Conservation (phyloP, 108 stramenopile species). For the Epithemia pelagica region DNA sequence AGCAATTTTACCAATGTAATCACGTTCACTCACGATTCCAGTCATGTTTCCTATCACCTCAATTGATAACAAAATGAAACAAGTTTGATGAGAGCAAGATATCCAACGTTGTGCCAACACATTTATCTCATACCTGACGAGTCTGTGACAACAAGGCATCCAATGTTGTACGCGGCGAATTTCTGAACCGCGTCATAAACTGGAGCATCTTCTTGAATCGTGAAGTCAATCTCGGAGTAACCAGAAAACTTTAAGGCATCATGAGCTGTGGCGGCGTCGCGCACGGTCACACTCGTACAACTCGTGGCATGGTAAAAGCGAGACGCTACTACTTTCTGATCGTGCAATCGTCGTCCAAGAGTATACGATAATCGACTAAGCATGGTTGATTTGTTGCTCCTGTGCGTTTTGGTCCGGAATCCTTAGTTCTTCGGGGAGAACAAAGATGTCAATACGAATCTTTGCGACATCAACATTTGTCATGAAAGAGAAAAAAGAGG, state of each 20-base stretch:
- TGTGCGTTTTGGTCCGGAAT: too few relatives aligned
- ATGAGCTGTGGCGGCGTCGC: conserved; percentile 58
- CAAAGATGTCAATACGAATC: too few relatives aligned
- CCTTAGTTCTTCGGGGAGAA: too few relatives aligned
- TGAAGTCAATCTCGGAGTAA: conserved; percentile 83
- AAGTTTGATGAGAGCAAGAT: too few relatives aligned
- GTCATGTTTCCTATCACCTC: conserved; percentile 39
- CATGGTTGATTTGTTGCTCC: too few relatives aligned
- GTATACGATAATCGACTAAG: neutral
- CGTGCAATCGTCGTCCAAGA: neutral
- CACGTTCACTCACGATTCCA: conserved; percentile 87
- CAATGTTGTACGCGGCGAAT: conserved; percentile 89
- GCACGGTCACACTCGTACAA: conserved; percentile 22
- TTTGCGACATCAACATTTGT: too few relatives aligned
- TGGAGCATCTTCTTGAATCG: conserved; percentile 67
- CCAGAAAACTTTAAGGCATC: conserved; percentile 78
- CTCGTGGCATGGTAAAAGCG: neutral
- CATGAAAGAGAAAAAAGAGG: too few relatives aligned
- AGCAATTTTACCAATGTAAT: conserved; percentile 87
- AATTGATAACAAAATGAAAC: conserved; percentile 4
- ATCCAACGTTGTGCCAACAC: neutral
- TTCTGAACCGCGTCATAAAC: conserved; percentile 91
- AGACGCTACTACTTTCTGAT: neutral
- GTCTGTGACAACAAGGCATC: conserved; percentile 79
- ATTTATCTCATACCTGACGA: conserved; percentile 39